Evolutionary conservation across 352 stramenopile species (phyloP), one percentile per base, ranked within the genome.

Genomic region (Phytophthora hybrid): DNA sequence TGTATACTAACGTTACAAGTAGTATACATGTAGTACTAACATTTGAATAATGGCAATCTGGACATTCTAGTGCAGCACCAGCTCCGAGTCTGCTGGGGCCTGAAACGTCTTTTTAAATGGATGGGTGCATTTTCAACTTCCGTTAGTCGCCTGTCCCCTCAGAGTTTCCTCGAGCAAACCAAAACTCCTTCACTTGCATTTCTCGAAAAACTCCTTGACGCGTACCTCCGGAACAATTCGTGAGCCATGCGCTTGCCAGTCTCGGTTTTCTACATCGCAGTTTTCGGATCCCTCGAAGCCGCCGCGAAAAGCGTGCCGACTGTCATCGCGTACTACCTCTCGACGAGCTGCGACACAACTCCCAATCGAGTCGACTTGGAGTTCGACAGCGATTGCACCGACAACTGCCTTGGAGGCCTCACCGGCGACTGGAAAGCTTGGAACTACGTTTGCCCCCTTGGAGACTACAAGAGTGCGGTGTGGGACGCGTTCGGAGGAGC

Each of bases 401-500:
- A 26, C 7, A 18, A 41, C 3, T 64, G 58, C 44, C 14, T 21
- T 5, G 26, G 10, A 11, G 23, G 26, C 8, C 21, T 59, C 4
- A 23, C 46, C 39, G 23, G 39, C 19, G 58, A 55, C 23, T 64
- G 58, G 56, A 37, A 37, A 14, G 49, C 56, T 9, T 18, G 4
- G 5, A 31, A 55, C 7, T 10, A 18, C 16, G 9, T 11, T 10
- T 64, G 58, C 58, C 21, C 39, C 16, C 18, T 29, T 5, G 49
- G 29, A 11, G 41, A 55, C 58, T 64, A 64, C 58, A 64, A 54
- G 58, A 23, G 21, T 16, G 26, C 39, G 6, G 21, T 64, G 21
- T 64, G 58, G 58, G 29, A 26, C 16, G 21, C 41, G 7, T 64
- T 64, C 21, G 19, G 26, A 5, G 58, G 58, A 19, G 58, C 58